Percentiles rank a stretch among this genome's conserved stretches.
These are phyloP conservation scores for Lasiodiplodia gonubiensis DNA, from an alignment of 2,329 filamentous ascomycete genomes.

Conservation along the genomic window DNA sequence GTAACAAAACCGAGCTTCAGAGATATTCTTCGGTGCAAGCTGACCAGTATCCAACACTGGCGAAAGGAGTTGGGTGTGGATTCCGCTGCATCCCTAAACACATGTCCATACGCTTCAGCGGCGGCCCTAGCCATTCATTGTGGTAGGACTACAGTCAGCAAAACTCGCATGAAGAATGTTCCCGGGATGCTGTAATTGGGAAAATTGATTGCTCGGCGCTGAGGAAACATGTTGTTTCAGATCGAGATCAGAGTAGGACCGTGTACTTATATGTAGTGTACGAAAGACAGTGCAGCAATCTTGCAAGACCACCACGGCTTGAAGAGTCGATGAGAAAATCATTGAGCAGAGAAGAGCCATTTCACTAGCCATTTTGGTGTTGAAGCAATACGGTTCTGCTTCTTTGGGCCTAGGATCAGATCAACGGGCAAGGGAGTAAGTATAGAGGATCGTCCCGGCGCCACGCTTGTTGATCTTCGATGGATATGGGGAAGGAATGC, in stretches of 20 bases:
- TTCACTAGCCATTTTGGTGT: not conserved
- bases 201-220: not conserved
- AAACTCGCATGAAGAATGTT: not conserved
- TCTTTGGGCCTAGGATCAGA: not conserved
- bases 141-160: not conserved
- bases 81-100: not conserved
- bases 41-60: not conserved
- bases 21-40: not conserved
- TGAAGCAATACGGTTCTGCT: not conserved
- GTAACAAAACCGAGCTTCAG: not conserved
- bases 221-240: not conserved
- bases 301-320: not conserved
- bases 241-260: not conserved
- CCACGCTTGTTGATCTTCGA: conserved; percentile 6
- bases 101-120: too few species aligned
- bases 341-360: not conserved
- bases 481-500: not conserved
- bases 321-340: not conserved
- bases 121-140: too few species aligned
- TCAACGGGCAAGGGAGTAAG: not conserved
- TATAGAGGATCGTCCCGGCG: not conserved
- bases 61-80: not conserved
- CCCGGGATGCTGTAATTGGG: not conserved
- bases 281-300: not conserved
- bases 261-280: not conserved